phyloP scores from a whole-genome alignment of 1,139 yeast genomes.

The Ogataea hybrid region DNA sequence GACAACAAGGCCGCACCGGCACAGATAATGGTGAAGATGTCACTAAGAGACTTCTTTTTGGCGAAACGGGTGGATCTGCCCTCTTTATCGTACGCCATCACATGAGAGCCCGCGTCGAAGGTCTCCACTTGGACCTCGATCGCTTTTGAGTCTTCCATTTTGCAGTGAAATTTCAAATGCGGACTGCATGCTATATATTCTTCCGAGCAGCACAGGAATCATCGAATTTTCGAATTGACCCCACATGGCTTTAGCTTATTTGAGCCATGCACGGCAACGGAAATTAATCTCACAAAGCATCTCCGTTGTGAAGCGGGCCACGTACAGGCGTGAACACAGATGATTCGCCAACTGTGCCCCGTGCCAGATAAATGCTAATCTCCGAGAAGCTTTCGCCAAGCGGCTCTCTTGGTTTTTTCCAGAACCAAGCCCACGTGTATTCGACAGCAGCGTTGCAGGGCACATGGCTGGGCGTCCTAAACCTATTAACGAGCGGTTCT shows the following conservation, averaged over 20 bases:
- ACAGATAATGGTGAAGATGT: constrained; percentile 44
- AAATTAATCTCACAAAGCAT: too few relatives aligned
- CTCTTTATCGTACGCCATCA: constrained; percentile 18
- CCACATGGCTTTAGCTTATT: neutral
- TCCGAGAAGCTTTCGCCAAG: neutral
- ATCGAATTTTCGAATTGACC: neutral
- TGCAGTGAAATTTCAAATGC: neutral
- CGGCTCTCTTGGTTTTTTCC: neutral
- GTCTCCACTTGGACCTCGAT: constrained; percentile 3
- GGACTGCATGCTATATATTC: neutral
- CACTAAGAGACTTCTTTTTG: constrained; percentile 24
- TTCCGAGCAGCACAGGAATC: neutral
- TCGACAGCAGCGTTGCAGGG: neutral
- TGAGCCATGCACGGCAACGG: neutral
- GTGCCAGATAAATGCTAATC: neutral
- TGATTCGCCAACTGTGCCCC: too few relatives aligned
- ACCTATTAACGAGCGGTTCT: too few relatives aligned
- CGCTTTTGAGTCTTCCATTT: constrained; percentile 3
- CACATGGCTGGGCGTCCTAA: neutral
- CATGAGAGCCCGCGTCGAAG: neutral
- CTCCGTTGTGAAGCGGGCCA: too few relatives aligned
- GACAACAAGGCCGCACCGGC: constrained; percentile 61
- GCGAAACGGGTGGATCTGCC: constrained; percentile 16
- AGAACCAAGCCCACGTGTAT: too few relatives aligned
- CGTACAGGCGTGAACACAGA: too few relatives aligned